A percentile compares a stretch with the other conserved stretches of the same genome.
These are phyloP conservation scores for Penicillium sp. DNA, from an alignment of 2,329 filamentous ascomycete genomes.

Conservation along the genomic window DNA sequence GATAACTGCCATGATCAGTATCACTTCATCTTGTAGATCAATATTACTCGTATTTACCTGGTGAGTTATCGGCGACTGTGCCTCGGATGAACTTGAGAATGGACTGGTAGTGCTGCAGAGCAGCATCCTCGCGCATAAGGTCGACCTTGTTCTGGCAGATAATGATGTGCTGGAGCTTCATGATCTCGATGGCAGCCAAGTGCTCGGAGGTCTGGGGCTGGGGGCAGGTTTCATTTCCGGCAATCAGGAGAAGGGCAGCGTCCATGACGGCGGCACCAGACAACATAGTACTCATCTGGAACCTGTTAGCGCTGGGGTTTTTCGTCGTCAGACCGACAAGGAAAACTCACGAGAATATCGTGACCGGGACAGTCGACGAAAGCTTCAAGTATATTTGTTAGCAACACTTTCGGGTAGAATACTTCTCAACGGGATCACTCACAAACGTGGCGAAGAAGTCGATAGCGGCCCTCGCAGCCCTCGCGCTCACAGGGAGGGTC, in stretches of 20 bases:
- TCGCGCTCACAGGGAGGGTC: conserved; percentile 94
- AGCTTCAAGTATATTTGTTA: not conserved
- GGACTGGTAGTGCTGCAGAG: conserved; percentile 89
- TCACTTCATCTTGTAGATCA: too few relatives aligned
- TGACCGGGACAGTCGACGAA: conserved; percentile 55
- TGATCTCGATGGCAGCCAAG: conserved; percentile 97
- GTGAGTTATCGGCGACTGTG: conserved; percentile 89
- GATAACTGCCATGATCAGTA: conserved; percentile 55
- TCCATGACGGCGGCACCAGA: conserved; percentile 99
- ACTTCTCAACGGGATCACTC: not conserved
- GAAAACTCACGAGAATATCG: conserved; percentile 71
- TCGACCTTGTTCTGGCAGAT: conserved; percentile 99
- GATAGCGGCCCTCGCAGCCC: conserved; percentile 81
- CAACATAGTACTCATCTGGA: conserved; percentile 94
- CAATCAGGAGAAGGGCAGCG: conserved; percentile 89
- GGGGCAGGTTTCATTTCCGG: conserved; percentile 96
- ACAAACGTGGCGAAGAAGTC: conserved; percentile 75
- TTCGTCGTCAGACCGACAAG: not conserved
- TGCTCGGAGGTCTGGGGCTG: conserved; percentile 98
- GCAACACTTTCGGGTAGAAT: not conserved
- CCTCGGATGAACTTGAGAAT: conserved; percentile 98
- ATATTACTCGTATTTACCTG: conserved; percentile 31
- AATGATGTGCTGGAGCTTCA: conserved; percentile 99
- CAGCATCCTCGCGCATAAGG: conserved; percentile 92
- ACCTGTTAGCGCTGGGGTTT: not conserved